A percentile compares a stretch with the other conserved stretches of the same genome.
Conservation (phyloP, 2,329 filamentous ascomycete species). For the Fusarium odoratissimum region DNA sequence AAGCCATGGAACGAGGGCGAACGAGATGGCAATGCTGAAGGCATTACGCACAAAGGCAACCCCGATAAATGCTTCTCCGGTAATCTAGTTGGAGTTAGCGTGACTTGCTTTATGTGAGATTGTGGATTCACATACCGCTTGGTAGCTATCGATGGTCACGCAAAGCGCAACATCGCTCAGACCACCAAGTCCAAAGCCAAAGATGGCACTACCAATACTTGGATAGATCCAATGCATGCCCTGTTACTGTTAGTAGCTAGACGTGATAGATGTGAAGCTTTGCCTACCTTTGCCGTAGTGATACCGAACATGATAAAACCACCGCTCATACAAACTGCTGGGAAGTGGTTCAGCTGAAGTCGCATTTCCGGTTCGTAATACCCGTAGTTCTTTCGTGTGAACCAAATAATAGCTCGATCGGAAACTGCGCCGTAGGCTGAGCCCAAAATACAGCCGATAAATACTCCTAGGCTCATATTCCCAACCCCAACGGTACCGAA, state of each 20-base stretch:
- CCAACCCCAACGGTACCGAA: constrained; percentile 25
- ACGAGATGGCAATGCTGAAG: constrained; percentile 29
- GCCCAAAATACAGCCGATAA: constrained; percentile 53
- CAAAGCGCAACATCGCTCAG: constrained; percentile 50
- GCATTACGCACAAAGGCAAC: constrained; percentile 19
- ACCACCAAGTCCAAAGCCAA: constrained; percentile 50
- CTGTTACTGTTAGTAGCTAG: constrained; percentile 27
- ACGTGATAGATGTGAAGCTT: neutral
- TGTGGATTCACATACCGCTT: constrained; percentile 22
- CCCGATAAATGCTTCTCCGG: constrained; percentile 22
- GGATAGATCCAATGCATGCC: constrained; percentile 55
- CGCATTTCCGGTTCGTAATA: constrained; percentile 58
- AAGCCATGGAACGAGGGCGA: constrained; percentile 27
- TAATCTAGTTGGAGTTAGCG: no score
- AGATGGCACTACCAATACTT: constrained; percentile 49
- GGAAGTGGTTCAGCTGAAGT: constrained; percentile 45
- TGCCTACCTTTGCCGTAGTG: constrained; percentile 47
- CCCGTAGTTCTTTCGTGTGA: constrained; percentile 52
- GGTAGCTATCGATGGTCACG: constrained; percentile 50
- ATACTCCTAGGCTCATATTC: constrained; percentile 38
- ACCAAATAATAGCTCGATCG: constrained; percentile 50
- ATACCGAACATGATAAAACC: constrained; percentile 53
- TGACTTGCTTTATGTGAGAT: no score
- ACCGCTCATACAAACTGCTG: constrained; percentile 47
- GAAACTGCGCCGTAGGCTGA: constrained; percentile 50